Conservation (phyloP, 495 filamentous ascomycete genomes). For the Tuber umbilicatum region DNA sequence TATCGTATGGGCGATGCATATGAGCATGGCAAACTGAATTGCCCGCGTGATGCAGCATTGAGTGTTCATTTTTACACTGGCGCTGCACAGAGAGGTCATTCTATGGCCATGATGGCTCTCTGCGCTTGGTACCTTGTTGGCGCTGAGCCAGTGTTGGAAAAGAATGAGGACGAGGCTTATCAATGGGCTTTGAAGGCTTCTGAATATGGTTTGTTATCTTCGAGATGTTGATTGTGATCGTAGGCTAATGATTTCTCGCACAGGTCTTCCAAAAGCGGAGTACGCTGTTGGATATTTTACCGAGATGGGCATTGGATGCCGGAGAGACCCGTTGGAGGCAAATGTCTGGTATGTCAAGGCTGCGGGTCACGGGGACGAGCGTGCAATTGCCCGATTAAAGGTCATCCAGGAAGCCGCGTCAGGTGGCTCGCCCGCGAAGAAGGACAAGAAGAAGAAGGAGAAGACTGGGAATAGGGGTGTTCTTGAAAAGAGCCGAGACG, state of each 20-base stretch:
- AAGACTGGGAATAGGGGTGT: constrained; percentile 42
- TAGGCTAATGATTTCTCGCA: constrained; percentile 15
- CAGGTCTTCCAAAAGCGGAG: constrained; percentile 84
- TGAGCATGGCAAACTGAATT: constrained; percentile 80
- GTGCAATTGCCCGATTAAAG: constrained; percentile 76
- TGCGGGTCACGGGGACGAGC: constrained; percentile 83
- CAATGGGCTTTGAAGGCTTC: constrained; percentile 90
- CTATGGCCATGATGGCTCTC: constrained; percentile 95
- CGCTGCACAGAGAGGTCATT: constrained; percentile 74
- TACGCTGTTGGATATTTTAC: constrained; percentile 97
- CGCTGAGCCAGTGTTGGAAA: constrained; percentile 84
- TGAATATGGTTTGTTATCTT: constrained; percentile 60
- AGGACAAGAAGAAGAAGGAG: constrained; percentile 46
- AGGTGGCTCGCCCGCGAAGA: constrained; percentile 55
- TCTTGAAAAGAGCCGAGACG: constrained; percentile 35
- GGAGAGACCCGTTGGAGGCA: constrained; percentile 84
- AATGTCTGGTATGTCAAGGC: constrained; percentile 98
- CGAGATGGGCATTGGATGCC: constrained; percentile 94
- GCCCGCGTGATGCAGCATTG: constrained; percentile 82
- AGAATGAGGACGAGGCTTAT: constrained; percentile 92
- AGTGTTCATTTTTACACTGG: constrained; percentile 97
- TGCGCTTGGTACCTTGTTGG: constrained; percentile 99
- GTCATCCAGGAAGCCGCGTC: constrained; percentile 80
- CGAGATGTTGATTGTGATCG: constrained; percentile 14
- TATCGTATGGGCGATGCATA: constrained; percentile 93